phyloP scores from a whole-genome alignment of 208 protist species.

The Crithidia sp. region DNA sequence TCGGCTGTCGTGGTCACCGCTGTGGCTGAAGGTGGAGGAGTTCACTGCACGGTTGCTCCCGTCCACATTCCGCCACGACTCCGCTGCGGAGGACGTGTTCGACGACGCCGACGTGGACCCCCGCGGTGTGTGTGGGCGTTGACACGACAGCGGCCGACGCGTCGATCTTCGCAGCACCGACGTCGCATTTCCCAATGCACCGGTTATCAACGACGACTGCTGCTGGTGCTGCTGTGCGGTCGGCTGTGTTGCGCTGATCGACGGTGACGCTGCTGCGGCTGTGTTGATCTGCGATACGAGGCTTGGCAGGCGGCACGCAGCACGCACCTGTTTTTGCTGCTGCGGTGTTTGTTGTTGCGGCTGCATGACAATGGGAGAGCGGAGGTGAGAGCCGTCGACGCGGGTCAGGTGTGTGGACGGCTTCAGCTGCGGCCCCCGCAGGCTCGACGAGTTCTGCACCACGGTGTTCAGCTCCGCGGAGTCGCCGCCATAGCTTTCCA shows the following conservation, averaged over 20 bases:
- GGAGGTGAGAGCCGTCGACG: neutral
- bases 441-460: neutral
- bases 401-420: conserved; percentile 8
- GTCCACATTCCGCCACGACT: neutral
- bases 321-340: neutral
- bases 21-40: too few relatives aligned
- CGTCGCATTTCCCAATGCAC: neutral
- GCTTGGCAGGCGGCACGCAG: neutral
- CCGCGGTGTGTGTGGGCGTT: neutral
- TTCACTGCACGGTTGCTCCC: too few relatives aligned
- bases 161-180: neutral
- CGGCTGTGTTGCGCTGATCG: neutral
- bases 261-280: neutral
- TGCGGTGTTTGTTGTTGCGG: neutral
- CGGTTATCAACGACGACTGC: neutral
- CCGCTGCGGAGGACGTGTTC: neutral
- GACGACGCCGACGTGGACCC: neutral
- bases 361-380: neutral
- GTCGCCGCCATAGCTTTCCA: neutral
- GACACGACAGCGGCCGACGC: neutral
- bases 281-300: neutral
- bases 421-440: conserved; percentile 12
- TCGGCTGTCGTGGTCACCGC: too few relatives aligned
- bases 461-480: neutral
- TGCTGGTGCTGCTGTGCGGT: neutral